These are phyloP conservation scores for Talaromyces sp. DNA, from an alignment of 2,329 filamentous ascomycete genomes.

Conservation along the genomic window DNA sequence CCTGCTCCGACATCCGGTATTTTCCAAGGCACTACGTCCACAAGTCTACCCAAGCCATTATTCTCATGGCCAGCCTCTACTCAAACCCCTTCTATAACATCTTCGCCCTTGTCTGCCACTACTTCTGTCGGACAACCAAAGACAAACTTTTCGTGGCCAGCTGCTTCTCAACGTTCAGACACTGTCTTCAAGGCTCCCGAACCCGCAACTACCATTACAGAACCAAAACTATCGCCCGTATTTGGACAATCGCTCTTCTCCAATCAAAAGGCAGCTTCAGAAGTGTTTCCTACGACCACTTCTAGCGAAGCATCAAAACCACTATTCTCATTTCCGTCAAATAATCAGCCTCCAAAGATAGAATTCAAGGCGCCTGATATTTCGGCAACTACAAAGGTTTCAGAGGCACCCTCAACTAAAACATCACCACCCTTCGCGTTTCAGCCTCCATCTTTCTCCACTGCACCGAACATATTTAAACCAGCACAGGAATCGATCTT, in stretches of 20 bases:
- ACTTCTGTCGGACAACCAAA: slow-evolving; percentile 1
- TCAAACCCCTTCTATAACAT: background rate
- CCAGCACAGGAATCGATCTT: background rate
- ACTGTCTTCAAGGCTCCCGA: background rate
- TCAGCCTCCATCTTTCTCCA: background rate
- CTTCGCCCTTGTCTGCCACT: background rate
- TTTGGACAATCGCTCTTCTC: background rate
- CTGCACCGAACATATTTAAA: background rate
- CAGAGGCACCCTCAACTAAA: background rate
- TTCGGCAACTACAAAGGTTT: background rate
- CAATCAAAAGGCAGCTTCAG: background rate
- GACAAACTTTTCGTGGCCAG: background rate
- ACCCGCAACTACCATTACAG: background rate
- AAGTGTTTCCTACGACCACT: background rate
- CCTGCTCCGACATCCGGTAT: background rate
- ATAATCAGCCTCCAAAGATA: background rate
- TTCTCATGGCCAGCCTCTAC: background rate
- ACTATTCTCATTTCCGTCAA: background rate
- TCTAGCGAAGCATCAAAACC: background rate
- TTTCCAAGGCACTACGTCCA: background rate
- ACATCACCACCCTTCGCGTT: background rate
- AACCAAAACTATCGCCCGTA: background rate
- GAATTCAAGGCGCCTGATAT: background rate
- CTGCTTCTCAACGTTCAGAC: slow-evolving; percentile 5
- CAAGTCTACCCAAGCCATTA: background rate